Base-by-base conservation (phyloP, 176 grass and related monocot genomes). In the Cymbopogon citratus region DNA sequence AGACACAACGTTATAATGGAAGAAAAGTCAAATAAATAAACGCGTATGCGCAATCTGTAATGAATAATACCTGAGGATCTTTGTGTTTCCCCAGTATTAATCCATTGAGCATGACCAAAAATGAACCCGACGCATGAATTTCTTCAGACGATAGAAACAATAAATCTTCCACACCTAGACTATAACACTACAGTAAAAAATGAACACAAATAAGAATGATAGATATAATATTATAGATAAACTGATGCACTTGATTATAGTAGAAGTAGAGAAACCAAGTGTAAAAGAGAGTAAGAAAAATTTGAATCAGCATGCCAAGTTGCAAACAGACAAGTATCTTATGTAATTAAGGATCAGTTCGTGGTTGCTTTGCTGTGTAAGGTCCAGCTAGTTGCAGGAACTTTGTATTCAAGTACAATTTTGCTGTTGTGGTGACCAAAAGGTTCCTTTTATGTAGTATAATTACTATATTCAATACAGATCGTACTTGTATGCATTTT, bases 31-130 rank as follows among this genome's bases (percentile, higher is more conserved):
- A 87, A 84, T 68, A 82, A n/a, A n/a, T 54, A 62, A 63, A 65
- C 11, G 41, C 25, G 28, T 12, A 72, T 63, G 19, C 62, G 43
- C 29, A n/a, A 43, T 75, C 28, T 67, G 39, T 51, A 76, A 71
- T 16, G 33, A 83, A 71, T 66, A 74, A 84, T 28, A 98, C 95
- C 88, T 92, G 84, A 34, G 95, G 95, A 65, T 87, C 88, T 78
- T 76, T 87, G 78, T 98, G 95, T 63, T 98, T 98, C 61, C 95
- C 95, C 39, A 98, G 84, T 89, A 98, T 94, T 70, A 98, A 83
- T 34, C 95, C 95, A 85, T 98, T 98, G 71, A 98, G 89, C 80
- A 98, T 92, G 71, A 98, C 95, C 90, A 98, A 88, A 91, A 85
- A 98, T 72, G 95, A 98, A 82, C 88, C 86, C 11, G 83, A 76